Base-by-base conservation (phyloP, 2,329 filamentous ascomycete species). In the Graphiopsis chlorocephala region DNA sequence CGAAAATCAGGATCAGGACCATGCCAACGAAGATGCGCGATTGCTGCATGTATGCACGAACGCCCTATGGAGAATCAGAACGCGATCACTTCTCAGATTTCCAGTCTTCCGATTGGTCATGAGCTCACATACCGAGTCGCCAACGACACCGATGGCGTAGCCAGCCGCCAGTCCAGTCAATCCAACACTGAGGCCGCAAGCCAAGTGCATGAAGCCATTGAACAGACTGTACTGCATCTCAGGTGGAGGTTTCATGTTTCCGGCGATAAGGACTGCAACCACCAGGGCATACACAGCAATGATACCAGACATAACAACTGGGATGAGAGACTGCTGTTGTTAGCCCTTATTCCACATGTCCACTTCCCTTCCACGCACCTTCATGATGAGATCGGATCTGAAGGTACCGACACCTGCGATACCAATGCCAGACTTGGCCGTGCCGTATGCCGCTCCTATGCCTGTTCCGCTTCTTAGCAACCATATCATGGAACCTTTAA, bases 1-100 rank as follows among this genome's bases (percentile, higher is more conserved):
- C 95, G 77, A 99, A 99, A 86, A 99, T 99, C 68, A 98, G 85
- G 72, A 98, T 98, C 73, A 99, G 82, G 55, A 99, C 94, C 95
- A 98, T 98, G 78, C 95, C 95, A 58, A 99, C 95, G 73, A 97
- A 99, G 70, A 99, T 90, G 68, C 94, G 87, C 58, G 91, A 96
- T 79, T 99, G 95, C 74, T 92, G 88, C 93, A 99, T 97, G 82
- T 96, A 98, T 64, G 93, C 89, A 72, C 95, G 88, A 61, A 98
- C 94, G 67, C 95, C 87, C 84, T 86, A 62, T 65, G n/a, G n/a
- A 11, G 17, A 45, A 35, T 58, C 25, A 58, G 35, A n/a, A n/a
- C 10, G 17, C 2, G 17, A 15, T 15, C 15, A 8, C 15, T 2
- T 28, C 3, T 3, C 20, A 5, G 17, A 33, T 48, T 26, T 17